Evolutionary conservation across 2,329 filamentous ascomycete species (phyloP), one percentile per base, ranked within the genome.

Genomic region (Colletotrichum tropicicola): DNA sequence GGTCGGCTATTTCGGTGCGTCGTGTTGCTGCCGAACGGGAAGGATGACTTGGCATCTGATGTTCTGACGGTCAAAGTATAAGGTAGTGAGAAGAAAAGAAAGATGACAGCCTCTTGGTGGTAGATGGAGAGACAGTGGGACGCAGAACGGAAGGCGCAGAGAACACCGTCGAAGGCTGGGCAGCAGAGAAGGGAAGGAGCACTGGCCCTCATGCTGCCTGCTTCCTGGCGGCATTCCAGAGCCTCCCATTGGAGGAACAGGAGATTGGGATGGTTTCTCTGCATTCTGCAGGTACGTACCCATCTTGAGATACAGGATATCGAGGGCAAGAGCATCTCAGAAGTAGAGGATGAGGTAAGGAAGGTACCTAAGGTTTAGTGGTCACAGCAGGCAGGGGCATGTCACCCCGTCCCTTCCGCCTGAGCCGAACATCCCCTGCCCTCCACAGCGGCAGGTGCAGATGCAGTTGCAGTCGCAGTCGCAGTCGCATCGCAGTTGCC

Each of bases 381-480:
- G n/a, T 41, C 13, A 19, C n/a, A 27, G 8, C 30, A 57, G 53
- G 53, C 35, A 15, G 32, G 32, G 12, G 32, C 32, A 35, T 10
- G 32, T 35, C 32, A 15, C 15, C 32, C 2, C 12, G 41, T 56
- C 27, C 28, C 53, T 59, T 59, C 56, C 56, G 56, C 27, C 45
- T 44, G 52, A 52, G 37, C 56, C 56, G 56, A 59, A 37, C 54
- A 28, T 23, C 35, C 58, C 48, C 21, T 47, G 25, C 19, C 35
- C 35, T 59, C 43, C 23, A 25, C 43, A 15, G 25, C 23, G 23
- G 32, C 17, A 35, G 51, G 23, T 54, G 35, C 37, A 41, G 35
- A 9, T 35, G 25, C 35, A 28, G 17, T 21, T 19, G 51, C 49
- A 23, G 30, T 28, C 32, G 23, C 41, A n/a, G 37, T 30, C 13